These are phyloP conservation scores for Alternaria brassicae DNA, from an alignment of 2,329 filamentous ascomycete genomes.

Conservation along the genomic window DNA sequence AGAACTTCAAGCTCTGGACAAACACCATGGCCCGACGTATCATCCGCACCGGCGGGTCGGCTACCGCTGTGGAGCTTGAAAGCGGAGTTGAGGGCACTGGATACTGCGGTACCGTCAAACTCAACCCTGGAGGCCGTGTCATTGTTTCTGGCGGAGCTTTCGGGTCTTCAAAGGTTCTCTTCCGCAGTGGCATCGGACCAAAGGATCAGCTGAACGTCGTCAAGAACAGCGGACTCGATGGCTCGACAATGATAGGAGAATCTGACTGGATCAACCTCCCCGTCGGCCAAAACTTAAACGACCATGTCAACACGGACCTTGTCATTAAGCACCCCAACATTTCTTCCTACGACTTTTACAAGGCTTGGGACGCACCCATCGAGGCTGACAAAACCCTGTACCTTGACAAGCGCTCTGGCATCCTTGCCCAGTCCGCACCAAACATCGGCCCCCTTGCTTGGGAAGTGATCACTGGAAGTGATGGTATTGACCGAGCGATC, in stretches of 20 bases:
- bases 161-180: constrained; percentile 72
- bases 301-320: constrained; percentile 65
- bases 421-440: constrained; percentile 69
- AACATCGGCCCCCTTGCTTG: constrained; percentile 70
- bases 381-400: constrained; percentile 51
- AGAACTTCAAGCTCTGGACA: constrained; percentile 72
- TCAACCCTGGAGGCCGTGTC: constrained; percentile 68
- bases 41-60: constrained; percentile 66
- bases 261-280: constrained; percentile 60
- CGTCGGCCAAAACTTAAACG: constrained; percentile 60
- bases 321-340: constrained; percentile 61
- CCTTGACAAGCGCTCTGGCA: constrained; percentile 61
- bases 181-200: constrained; percentile 74
- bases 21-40: constrained; percentile 72
- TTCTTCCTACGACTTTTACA: constrained; percentile 70
- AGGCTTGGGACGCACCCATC: constrained; percentile 60
- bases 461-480: constrained; percentile 63
- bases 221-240: constrained; percentile 53
- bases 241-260: constrained; percentile 53
- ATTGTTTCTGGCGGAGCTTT: constrained; percentile 73
- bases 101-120: constrained; percentile 65
- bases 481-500: constrained; percentile 68
- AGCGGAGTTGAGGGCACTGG: constrained; percentile 63
- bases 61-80: constrained; percentile 74
- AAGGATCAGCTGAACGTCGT: constrained; percentile 56